A percentile compares a stretch with the other conserved stretches of the same genome.
Evolutionary conservation across 345 rosid genomes (phyloP).

Genomic region (Lumnitzera littorea): DNA sequence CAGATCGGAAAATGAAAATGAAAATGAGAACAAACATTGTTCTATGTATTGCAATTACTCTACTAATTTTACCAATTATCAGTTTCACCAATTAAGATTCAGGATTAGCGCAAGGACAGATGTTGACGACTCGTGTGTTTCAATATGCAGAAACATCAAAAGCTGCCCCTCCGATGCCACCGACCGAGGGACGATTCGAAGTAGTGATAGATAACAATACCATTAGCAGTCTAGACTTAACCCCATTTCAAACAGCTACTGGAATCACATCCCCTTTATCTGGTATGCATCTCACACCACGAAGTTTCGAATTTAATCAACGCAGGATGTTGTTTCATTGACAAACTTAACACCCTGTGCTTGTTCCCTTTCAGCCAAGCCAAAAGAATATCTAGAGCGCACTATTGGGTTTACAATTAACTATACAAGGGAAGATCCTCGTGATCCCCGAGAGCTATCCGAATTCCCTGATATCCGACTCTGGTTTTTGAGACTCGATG

Average conservation of each 20-base stretch:
- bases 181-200: constrained; percentile 59
- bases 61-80: too few relatives aligned
- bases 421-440: constrained; percentile 58
- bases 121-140: neutral
- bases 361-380: constrained; percentile 31
- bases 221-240: constrained; percentile 51
- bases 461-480: constrained; percentile 79
- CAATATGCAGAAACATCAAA: constrained; percentile 39
- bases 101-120: too few relatives aligned
- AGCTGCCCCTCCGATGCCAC: constrained; percentile 68
- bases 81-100: too few relatives aligned
- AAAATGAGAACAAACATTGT: too few relatives aligned
- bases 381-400: constrained; percentile 51
- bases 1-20: too few relatives aligned
- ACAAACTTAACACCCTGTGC: neutral
- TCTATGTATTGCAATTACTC: too few relatives aligned
- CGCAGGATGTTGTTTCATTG: neutral
- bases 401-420: constrained; percentile 70
- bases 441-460: constrained; percentile 66
- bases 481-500: constrained; percentile 89
- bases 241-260: constrained; percentile 55
- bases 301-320: neutral
- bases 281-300: constrained; percentile 22
- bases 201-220: constrained; percentile 51
- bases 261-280: constrained; percentile 56